These are phyloP conservation scores for carrot (Daucus carota) DNA, from an alignment of 129 eudicot species.

Conservation along the genomic window DNA sequence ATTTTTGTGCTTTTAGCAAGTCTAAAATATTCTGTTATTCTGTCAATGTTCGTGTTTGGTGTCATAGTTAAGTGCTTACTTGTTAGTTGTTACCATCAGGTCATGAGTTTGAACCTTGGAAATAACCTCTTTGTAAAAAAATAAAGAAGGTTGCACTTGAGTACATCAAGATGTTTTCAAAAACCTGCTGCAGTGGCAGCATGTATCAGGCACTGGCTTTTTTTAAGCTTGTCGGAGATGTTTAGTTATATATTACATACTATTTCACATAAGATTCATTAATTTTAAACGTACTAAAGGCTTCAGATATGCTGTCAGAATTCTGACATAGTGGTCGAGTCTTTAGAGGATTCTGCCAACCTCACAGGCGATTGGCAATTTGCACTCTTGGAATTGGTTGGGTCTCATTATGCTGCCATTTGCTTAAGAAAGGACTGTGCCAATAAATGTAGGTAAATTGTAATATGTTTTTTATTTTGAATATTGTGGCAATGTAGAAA, in stretches of 20 bases:
- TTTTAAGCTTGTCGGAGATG: background rate
- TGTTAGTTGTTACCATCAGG: too few relatives aligned
- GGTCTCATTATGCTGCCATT: conserved; percentile 77
- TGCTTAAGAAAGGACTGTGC: conserved; percentile 42
- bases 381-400: conserved; percentile 57
- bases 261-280: too few relatives aligned
- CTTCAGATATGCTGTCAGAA: conserved; percentile 30
- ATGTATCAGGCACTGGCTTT: too few relatives aligned
- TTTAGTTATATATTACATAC: background rate
- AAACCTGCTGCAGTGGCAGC: too few relatives aligned
- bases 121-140: too few relatives aligned
- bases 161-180: too few relatives aligned
- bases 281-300: background rate
- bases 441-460: conserved; percentile 32
- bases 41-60: background rate
- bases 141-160: too few relatives aligned
- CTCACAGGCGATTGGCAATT: conserved; percentile 64
- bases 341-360: conserved; percentile 38
- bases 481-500: background rate
- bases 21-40: background rate
- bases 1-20: background rate
- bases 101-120: too few relatives aligned
- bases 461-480: background rate
- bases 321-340: conserved; percentile 48
- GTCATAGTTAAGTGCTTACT: too few relatives aligned